Evolutionary conservation across 352 stramenopile genomes (phyloP), one percentile per base, ranked within the genome.

Genomic region (Pythium monospermum): DNA sequence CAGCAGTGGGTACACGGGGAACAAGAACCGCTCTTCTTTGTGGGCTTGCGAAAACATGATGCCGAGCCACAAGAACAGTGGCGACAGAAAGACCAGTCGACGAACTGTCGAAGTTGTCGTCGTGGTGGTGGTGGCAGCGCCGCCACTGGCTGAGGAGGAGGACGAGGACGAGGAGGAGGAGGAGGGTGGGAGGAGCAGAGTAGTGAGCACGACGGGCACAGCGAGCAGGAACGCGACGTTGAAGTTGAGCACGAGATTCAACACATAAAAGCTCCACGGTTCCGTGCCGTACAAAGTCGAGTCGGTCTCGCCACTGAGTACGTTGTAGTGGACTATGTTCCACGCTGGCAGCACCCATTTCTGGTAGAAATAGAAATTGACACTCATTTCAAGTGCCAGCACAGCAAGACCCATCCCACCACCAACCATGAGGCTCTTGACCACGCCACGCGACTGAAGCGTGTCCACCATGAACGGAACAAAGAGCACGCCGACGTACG

Each of bases 11-110:
- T 99, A 99, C 6, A 97, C 73, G 0, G 95, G 94, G 55, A 95
- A 99, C 16, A 99, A 59, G 64, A 99, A 99, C 5, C 96, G 81
- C 73, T 99, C 96, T 61, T 99, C 96, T 64, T 99, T 99, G 80
- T 99, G 96, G 21, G 96, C 79, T 61, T 97, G 81, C n/a, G 79
- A 56, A 33, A 95, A 85, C 62, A 99, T 96, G 33, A 99, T 85
- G 5, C 32, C 60, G 38, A 98, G 56, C 95, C 95, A 99, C 19
- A 98, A 40, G 47, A 95, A 91, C 64, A 91, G 63, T 11, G 80
- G 78, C 8, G 65, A 76, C 36, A 91, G 52, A 33, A 80, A 87
- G 28, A 61, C 55, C 16, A 73, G 12, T 12, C 73, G 57, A 11
- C 38, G 42, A 13, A 12, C 16, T 22, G 21, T 31, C n/a, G 51